Conservation (phyloP, 805 yeast species). For the Lipomyces mesembrius region DNA sequence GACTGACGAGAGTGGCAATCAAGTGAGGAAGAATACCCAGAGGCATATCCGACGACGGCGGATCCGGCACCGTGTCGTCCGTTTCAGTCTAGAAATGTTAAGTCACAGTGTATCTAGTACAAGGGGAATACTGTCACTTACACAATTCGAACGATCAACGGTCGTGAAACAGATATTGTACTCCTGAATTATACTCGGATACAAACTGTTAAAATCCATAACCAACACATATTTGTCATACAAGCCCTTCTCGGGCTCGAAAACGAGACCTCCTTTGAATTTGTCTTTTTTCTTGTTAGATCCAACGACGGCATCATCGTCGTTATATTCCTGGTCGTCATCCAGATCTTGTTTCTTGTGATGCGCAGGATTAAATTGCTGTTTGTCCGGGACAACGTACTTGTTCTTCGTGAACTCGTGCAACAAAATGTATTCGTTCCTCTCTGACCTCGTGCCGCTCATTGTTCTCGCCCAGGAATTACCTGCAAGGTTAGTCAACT, state of each 20-base stretch:
- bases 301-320: conserved; percentile 43
- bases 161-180: conserved; percentile 97
- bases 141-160: conserved; percentile 63
- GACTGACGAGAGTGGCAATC: conserved; percentile 78
- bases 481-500: conserved; percentile 91
- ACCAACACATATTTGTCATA: conserved; percentile 88
- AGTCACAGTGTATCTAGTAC: background rate
- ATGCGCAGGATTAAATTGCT: conserved; percentile 41
- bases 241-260: conserved; percentile 94
- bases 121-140: background rate
- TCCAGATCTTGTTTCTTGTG: conserved; percentile 42
- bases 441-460: conserved; percentile 93
- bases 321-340: conserved; percentile 43
- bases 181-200: conserved; percentile 97
- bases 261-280: conserved; percentile 90
- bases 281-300: conserved; percentile 67
- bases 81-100: conserved; percentile 43
- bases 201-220: conserved; percentile 97
- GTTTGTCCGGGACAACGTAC: conserved; percentile 86
- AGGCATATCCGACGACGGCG: conserved; percentile 61
- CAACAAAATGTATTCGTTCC: conserved; percentile 88
- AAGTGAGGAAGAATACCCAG: conserved; percentile 88
- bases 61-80: conserved; percentile 67
- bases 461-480: conserved; percentile 96
- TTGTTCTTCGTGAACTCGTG: conserved; percentile 86